These are phyloP conservation scores for Saccharomyces hybrid DNA, from an alignment of 1,139 yeast species.

Conservation along the genomic window DNA sequence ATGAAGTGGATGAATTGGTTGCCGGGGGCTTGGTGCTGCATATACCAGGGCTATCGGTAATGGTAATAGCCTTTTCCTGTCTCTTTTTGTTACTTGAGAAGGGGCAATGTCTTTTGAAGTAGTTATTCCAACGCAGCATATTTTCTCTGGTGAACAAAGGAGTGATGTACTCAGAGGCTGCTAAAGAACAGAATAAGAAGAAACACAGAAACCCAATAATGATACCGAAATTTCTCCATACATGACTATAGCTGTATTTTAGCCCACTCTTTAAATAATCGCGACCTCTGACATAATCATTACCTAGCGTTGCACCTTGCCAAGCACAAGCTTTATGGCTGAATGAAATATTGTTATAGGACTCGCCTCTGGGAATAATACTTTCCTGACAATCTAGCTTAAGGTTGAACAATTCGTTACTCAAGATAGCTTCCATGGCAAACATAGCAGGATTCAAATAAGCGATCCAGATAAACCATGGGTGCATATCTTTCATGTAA, in stretches of 20 bases:
- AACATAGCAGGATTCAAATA: slow-evolving; percentile 47
- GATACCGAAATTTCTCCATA: slow-evolving; percentile 43
- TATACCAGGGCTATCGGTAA: neutral
- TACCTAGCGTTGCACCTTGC: slow-evolving; percentile 28
- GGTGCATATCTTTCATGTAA: slow-evolving; percentile 46
- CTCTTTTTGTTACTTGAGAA: slow-evolving; percentile 3
- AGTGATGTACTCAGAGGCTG: slow-evolving; percentile 31
- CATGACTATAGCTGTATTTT: slow-evolving; percentile 34
- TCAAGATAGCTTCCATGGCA: slow-evolving; percentile 43
- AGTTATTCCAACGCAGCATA: slow-evolving; percentile 8
- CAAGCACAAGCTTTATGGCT: slow-evolving; percentile 38
- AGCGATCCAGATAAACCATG: slow-evolving; percentile 53
- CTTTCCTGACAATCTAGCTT: slow-evolving; percentile 31
- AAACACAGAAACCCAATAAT: slow-evolving; percentile 33
- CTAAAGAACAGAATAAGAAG: slow-evolving; percentile 30
- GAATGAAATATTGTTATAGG: slow-evolving; percentile 33
- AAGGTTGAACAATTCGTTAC: slow-evolving; percentile 39
- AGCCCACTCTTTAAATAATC: slow-evolving; percentile 33
- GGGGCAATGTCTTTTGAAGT: slow-evolving; percentile 5
- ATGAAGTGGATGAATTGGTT: slow-evolving; percentile 4
- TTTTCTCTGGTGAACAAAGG: slow-evolving; percentile 28
- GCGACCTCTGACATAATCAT: slow-evolving; percentile 24
- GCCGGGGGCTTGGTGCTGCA: neutral
- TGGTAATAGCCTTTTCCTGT: neutral
- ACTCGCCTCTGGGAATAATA: slow-evolving; percentile 38